Conservation (phyloP, 2,329 filamentous ascomycete genomes). For the Elsinoe batatas region DNA sequence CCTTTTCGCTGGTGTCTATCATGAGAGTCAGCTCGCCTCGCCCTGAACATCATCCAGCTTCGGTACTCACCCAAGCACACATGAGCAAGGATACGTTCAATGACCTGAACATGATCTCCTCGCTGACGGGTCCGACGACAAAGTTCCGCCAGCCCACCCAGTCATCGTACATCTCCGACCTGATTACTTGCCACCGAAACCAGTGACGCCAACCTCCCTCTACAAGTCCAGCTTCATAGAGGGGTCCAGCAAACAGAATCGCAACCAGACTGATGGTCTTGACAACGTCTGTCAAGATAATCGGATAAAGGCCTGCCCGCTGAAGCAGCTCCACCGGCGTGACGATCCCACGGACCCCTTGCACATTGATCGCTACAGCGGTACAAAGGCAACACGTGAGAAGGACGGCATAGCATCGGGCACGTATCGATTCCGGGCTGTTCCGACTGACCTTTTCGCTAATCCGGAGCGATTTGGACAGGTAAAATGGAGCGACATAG, state of each 20-base stretch:
- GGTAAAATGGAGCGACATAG: slow-evolving; percentile 88
- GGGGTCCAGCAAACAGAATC: slow-evolving; percentile 70
- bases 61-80: slow-evolving; percentile 46
- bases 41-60: slow-evolving; percentile 32
- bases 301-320: slow-evolving; percentile 71
- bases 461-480: slow-evolving; percentile 68
- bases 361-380: slow-evolving; percentile 54
- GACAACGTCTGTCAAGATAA: slow-evolving; percentile 54
- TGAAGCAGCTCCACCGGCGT: slow-evolving; percentile 50
- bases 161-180: slow-evolving; percentile 54
- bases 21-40: background rate
- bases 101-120: slow-evolving; percentile 89
- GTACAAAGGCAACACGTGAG: slow-evolving; percentile 63
- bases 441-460: slow-evolving; percentile 72
- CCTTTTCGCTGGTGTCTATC: slow-evolving; percentile 24
- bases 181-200: slow-evolving; percentile 42
- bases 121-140: slow-evolving; percentile 74
- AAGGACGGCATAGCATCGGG: slow-evolving; percentile 70
- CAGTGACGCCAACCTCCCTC: slow-evolving; percentile 60
- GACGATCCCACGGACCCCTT: slow-evolving; percentile 45
- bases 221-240: slow-evolving; percentile 69
- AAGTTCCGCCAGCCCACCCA: slow-evolving; percentile 83
- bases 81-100: slow-evolving; percentile 76
- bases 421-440: slow-evolving; percentile 79
- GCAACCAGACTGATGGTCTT: slow-evolving; percentile 61